Percentiles rank a stretch among this genome's conserved stretches.
These are phyloP conservation scores for Colletotrichum sp. DNA, from an alignment of 2,329 filamentous ascomycete species.

Conservation along the genomic window DNA sequence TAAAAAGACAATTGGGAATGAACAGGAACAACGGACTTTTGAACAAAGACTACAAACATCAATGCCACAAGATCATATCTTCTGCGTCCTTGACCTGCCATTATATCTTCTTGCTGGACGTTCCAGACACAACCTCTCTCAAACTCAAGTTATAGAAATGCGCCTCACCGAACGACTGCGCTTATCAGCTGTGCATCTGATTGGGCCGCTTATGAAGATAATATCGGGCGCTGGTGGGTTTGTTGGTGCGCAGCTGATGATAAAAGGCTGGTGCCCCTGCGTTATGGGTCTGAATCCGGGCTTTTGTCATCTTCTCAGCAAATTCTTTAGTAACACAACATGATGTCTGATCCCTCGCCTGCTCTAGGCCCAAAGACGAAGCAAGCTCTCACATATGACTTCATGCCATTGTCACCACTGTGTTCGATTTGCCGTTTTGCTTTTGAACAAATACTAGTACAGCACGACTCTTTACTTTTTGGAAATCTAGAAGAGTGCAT, in stretches of 20 bases:
- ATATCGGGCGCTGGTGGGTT: background rate
- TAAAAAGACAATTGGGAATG: background rate
- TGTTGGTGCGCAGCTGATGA: background rate
- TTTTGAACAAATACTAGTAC: background rate
- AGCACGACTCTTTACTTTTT: background rate
- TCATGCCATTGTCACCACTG: background rate
- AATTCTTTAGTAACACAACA: background rate
- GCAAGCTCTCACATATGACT: background rate
- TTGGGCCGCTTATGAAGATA: background rate
- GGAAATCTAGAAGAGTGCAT: rapidly evolving
- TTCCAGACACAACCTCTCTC: background rate
- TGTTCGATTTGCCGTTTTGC: background rate
- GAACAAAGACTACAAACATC: background rate
- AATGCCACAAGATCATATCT: background rate
- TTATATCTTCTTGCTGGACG: background rate
- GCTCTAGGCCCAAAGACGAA: background rate
- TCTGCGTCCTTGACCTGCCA: background rate
- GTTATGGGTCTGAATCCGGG: background rate
- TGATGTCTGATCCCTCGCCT: background rate
- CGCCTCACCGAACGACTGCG: background rate
- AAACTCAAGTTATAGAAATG: background rate
- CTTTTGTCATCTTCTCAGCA: background rate
- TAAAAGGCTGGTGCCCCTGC: background rate
- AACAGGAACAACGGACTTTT: background rate
- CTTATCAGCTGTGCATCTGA: background rate